Evolutionary conservation across 2,329 filamentous ascomycete species (phyloP), one percentile per base, ranked within the genome.

Genomic region (Macroventuria anomochaeta): DNA sequence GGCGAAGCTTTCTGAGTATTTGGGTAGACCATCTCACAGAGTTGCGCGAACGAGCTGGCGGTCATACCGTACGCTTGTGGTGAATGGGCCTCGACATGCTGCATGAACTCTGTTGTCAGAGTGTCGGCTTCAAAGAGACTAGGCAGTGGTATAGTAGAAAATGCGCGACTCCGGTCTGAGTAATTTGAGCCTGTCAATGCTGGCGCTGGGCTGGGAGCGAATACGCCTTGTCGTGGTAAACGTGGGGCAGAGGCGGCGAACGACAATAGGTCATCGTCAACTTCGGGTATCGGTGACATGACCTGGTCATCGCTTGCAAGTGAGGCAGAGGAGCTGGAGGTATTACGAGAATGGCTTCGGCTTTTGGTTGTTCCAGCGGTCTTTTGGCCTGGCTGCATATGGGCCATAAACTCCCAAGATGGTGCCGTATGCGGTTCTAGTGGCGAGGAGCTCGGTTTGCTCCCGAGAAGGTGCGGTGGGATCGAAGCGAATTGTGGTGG

Each of bases 121-220:
- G 72, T 74, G 36, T 74, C 72, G 6, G 72, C 72, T 48, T 74
- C 72, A 40, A 73, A 74, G 2, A 67, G 68, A 43, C 69, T 73
- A 0, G 72, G 72, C 2, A 72, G 53, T 3, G 69, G 69, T 0
- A 60, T 68, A 1, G 65, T 66, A 7, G 59, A 62, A n/a, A 72
- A 57, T 2, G 71, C 71, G 18, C 71, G 62, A 34, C 69, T 73
- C 11, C 67, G 59, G 21, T 73, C 69, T 7, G 63, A 71, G 41
- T 64, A 71, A 39, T 61, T 69, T n/a, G 70, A 65, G 15, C 62
- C 63, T 5, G 66, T 64, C 2, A 58, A 66, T 3, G 57, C 59
- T 1, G 69, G 66, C 1, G 66, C 59, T 5, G 65, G 67, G 47
- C 64, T 68, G 6, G 70, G 60, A 7, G 70, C 65, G 29, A 73